A percentile compares a stretch with the other conserved stretches of the same genome.
Evolutionary conservation across 108 stramenopile species (phyloP).

Genomic region (Cyclotella sp.): DNA sequence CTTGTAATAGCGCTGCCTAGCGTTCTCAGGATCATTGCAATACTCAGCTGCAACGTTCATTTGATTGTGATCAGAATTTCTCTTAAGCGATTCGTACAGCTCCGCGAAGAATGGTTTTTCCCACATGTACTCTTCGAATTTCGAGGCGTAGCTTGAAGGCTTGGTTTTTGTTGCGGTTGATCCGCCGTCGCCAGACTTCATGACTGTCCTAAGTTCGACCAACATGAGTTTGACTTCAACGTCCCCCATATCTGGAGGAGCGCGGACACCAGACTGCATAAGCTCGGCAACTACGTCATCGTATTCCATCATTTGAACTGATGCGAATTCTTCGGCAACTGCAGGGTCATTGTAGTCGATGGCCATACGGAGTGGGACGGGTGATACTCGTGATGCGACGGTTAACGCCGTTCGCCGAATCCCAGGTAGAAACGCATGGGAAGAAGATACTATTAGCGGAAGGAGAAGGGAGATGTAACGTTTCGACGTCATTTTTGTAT

Average conservation of each 20-base stretch:
- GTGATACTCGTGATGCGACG: neutral
- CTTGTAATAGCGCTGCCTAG: constrained; percentile 63
- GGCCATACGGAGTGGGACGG: constrained; percentile 61
- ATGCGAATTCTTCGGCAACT: constrained; percentile 81
- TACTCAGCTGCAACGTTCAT: constrained; percentile 86
- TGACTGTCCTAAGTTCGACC: constrained; percentile 77
- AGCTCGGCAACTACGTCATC: constrained; percentile 87
- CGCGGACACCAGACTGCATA: constrained; percentile 66
- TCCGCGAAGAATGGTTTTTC: constrained; percentile 81
- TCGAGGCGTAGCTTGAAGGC: constrained; percentile 71
- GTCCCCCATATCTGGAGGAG: constrained; percentile 77
- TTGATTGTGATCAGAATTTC: constrained; percentile 75
- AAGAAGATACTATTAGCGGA: constrained; percentile 47
- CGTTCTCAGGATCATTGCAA: constrained; percentile 68
- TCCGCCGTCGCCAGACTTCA: constrained; percentile 46
- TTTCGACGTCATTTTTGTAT: constrained; percentile 24
- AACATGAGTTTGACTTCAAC: constrained; percentile 88
- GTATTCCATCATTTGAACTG: constrained; percentile 75
- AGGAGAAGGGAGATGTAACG: constrained; percentile 32
- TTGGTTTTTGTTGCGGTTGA: constrained; percentile 9
- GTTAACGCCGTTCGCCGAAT: neutral
- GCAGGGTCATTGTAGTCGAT: constrained; percentile 90
- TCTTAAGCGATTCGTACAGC: constrained; percentile 69
- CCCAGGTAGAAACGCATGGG: constrained; percentile 31
- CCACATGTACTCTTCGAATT: constrained; percentile 85